phyloP scores from a whole-genome alignment of 495 filamentous ascomycete genomes.

The Saxispiralis lemnorum region DNA sequence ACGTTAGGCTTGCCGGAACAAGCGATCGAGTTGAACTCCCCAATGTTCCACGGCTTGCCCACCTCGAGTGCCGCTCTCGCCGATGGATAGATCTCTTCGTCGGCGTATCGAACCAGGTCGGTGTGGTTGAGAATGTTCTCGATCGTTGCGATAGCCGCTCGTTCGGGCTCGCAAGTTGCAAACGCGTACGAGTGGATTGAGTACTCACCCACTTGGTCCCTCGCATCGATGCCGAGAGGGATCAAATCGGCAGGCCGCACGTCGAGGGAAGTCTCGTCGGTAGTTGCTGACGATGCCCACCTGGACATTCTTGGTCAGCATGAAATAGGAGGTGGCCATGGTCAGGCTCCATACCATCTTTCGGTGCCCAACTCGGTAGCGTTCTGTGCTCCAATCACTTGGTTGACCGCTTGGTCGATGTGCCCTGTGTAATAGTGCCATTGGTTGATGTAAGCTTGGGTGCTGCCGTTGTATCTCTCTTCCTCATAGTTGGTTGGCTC shows the following conservation, averaged over 20 bases:
- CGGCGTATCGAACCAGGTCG: background rate
- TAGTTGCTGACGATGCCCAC: slow-evolving; percentile 2
- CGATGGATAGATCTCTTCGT: background rate
- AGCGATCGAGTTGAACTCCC: slow-evolving; percentile 4
- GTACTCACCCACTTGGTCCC: background rate
- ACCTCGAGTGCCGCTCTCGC: background rate
- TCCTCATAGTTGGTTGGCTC: slow-evolving; percentile 1
- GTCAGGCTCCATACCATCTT: background rate
- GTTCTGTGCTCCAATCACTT: background rate
- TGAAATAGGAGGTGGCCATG: too few relatives aligned
- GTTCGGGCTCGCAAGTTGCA: slow-evolving; percentile 1
- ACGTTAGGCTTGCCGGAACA: slow-evolving; percentile 4
- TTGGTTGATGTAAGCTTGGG: slow-evolving; percentile 1
- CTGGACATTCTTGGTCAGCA: too few relatives aligned
- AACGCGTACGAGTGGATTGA: slow-evolving; percentile 4
- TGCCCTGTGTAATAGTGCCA: background rate
- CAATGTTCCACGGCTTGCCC: slow-evolving; percentile 3
- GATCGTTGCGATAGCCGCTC: background rate
- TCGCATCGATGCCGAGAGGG: background rate
- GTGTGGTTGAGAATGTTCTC: slow-evolving; percentile 1
- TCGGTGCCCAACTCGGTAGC: background rate
- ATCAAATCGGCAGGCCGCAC: slow-evolving; percentile 4
- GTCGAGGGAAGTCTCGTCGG: background rate
- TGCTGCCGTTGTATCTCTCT: background rate
- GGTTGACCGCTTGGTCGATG: slow-evolving; percentile 2